Conservation (phyloP, 2,329 filamentous ascomycete genomes). For the Hypoxylon sp. region DNA sequence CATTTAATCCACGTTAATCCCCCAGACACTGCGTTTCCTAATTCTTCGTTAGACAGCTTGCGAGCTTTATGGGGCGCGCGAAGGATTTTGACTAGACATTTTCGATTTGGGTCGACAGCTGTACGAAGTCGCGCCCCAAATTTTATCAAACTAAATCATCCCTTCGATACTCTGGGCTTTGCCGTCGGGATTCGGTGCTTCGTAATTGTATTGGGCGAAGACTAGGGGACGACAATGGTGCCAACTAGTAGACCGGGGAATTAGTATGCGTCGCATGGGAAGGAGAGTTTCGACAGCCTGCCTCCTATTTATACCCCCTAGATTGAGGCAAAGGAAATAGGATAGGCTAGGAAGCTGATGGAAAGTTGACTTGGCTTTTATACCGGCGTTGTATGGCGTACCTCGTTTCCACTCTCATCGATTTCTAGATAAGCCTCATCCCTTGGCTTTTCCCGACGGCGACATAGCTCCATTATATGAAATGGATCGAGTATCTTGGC, state of each 20-base stretch:
- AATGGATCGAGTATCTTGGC: not conserved
- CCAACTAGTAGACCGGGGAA: not conserved
- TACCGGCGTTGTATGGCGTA: not conserved
- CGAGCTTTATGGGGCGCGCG: too few relatives aligned
- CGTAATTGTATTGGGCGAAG: not conserved
- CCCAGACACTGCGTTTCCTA: too few relatives aligned
- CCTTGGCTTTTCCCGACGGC: conserved; percentile 1
- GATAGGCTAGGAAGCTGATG: not conserved
- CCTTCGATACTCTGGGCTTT: not conserved
- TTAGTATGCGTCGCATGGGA: too few relatives aligned
- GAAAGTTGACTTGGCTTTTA: not conserved
- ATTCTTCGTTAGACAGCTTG: too few relatives aligned
- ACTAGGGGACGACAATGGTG: not conserved
- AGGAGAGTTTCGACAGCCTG: too few relatives aligned
- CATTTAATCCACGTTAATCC: too few relatives aligned
- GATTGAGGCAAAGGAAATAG: too few relatives aligned
- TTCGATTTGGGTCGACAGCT: too few relatives aligned
- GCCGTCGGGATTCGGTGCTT: not conserved
- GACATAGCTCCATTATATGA: not conserved
- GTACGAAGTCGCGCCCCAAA: too few relatives aligned
- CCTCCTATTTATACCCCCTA: too few relatives aligned
- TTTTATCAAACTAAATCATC: not conserved
- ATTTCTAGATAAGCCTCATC: not conserved
- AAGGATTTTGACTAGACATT: too few relatives aligned
- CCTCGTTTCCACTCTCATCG: conserved; percentile 6